Conservation (phyloP, 2,329 filamentous ascomycete genomes). For the Cladosporium sp. region DNA sequence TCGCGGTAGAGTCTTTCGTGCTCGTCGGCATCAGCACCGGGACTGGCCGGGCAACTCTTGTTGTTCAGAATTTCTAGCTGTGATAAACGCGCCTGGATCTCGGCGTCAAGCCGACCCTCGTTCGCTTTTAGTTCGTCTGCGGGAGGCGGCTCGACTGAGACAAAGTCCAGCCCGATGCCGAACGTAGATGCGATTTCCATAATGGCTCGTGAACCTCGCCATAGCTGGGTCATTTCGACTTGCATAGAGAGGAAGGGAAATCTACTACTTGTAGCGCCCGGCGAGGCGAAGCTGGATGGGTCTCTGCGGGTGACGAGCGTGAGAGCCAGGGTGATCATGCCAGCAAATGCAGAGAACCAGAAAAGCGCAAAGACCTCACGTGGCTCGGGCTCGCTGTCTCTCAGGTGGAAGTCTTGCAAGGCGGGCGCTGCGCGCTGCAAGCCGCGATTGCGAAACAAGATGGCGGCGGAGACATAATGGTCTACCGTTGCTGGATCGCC, state of each 20-base stretch:
- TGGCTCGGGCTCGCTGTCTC: not conserved
- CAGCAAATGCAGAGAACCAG: slow-evolving; percentile 6
- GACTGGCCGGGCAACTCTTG: not conserved
- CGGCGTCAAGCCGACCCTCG: not conserved
- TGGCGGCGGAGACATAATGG: slow-evolving; percentile 2
- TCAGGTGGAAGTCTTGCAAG: slow-evolving; percentile 1
- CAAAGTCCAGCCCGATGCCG: not conserved
- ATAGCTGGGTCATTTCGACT: slow-evolving; percentile 3
- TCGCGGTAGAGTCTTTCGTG: not conserved
- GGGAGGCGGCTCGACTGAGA: not conserved
- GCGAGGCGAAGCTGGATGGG: not conserved
- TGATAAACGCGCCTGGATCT: not conserved
- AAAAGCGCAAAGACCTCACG: slow-evolving; percentile 6
- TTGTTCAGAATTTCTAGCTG: not conserved
- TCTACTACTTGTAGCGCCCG: not conserved
- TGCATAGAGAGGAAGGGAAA: slow-evolving; percentile 4
- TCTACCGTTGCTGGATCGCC: slow-evolving; percentile 9
- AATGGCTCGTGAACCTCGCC: slow-evolving; percentile 4
- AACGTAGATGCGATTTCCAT: not conserved
- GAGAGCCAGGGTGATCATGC: not conserved
- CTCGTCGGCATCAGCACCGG: not conserved
- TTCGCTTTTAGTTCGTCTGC: not conserved
- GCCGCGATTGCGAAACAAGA: slow-evolving; percentile 1
- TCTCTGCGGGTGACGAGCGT: not conserved
- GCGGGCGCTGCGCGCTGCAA: slow-evolving; percentile 4